These are phyloP conservation scores for Trametes versicolor DNA, from an alignment of 1,284 basidiomycete species.

Conservation along the genomic window DNA sequence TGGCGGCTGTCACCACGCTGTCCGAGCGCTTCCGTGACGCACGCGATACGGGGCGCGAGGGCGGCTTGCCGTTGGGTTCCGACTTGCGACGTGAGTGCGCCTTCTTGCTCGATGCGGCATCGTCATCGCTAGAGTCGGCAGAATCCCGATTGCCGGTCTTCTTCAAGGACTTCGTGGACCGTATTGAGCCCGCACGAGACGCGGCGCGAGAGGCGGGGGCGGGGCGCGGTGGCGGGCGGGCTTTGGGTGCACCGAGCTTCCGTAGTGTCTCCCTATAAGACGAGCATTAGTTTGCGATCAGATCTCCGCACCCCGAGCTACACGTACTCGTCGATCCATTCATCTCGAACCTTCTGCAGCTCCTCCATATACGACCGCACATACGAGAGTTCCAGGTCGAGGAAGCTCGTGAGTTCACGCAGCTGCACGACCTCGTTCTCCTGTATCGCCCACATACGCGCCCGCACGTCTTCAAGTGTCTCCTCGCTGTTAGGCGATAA, in stretches of 20 bases:
- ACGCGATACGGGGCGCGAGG: slow-evolving; percentile 64
- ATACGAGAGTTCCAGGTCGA: slow-evolving; percentile 79
- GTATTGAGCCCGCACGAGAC: slow-evolving; percentile 34
- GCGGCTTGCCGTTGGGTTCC: slow-evolving; percentile 53
- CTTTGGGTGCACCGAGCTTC: slow-evolving; percentile 34
- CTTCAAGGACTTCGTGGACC: slow-evolving; percentile 25
- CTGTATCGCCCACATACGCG: slow-evolving; percentile 79
- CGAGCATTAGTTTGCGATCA: background rate
- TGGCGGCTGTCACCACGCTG: slow-evolving; percentile 63
- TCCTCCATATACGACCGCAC: slow-evolving; percentile 77
- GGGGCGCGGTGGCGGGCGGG: slow-evolving; percentile 28
- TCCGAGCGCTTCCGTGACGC: slow-evolving; percentile 65
- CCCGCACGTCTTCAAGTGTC: slow-evolving; percentile 79
- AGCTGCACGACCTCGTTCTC: slow-evolving; percentile 79
- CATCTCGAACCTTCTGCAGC: slow-evolving; percentile 69
- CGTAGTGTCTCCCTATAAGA: slow-evolving; percentile 31
- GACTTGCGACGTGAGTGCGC: slow-evolving; percentile 51
- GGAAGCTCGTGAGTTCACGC: slow-evolving; percentile 70
- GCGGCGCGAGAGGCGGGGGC: slow-evolving; percentile 28
- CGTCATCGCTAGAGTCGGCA: slow-evolving; percentile 32
- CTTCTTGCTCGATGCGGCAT: slow-evolving; percentile 40
- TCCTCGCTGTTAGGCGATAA: slow-evolving; percentile 68
- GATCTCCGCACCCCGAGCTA: background rate
- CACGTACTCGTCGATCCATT: slow-evolving; percentile 71
- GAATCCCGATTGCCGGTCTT: slow-evolving; percentile 25